Base-by-base conservation (phyloP, 257 asterid genomes). In the Solanum okadae region DNA sequence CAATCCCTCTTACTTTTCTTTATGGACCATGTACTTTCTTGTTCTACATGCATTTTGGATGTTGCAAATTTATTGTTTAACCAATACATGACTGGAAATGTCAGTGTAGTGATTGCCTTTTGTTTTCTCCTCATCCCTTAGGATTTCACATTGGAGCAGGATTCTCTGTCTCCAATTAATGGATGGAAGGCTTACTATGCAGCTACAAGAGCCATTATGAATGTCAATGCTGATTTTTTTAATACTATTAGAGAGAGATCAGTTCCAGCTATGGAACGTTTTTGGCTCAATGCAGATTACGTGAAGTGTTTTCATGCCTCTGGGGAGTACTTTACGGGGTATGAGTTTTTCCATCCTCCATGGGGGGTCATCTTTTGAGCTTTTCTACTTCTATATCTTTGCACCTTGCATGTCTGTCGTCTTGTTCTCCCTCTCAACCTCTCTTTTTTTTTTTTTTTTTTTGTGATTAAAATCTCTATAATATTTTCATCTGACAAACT, bases 161-260 rank as follows among this genome's bases (percentile, higher is more conserved):
- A 91, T 88, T 92, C 83, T 46, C 89, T 96, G 87, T 93, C 90
- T 81, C 99, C 99, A 68, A 91, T 93, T 49, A 89, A 94, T 91
- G 99, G 99, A 87, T 97, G 99, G 99, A 97, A 97, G 92, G 98
- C 98, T 78, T 97, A 97, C 90, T 97, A 97, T 89, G 99, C 99
- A 46, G 93, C 95, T 91, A 96, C 99, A 68, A 94, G 96, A 93
- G 98, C 98, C 87, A 92, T 96, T 86, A 93, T 97, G 88, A 93
- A 91, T 72, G 81, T 90, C 67, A 97, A 97, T 87, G 90, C 93
- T 22, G 98, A 94, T 87, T 97, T 97, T 89, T 94, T 91, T 86
- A 88, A 93, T 89, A 94, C 94, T 75, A 86, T 96, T 87, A 92
- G 92, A 83, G 98, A 95, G 84, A 93, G 96, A 91, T 89, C 95